Evolutionary conservation across 1,139 yeast genomes (phyloP).

Genomic region (Candida sojae): DNA sequence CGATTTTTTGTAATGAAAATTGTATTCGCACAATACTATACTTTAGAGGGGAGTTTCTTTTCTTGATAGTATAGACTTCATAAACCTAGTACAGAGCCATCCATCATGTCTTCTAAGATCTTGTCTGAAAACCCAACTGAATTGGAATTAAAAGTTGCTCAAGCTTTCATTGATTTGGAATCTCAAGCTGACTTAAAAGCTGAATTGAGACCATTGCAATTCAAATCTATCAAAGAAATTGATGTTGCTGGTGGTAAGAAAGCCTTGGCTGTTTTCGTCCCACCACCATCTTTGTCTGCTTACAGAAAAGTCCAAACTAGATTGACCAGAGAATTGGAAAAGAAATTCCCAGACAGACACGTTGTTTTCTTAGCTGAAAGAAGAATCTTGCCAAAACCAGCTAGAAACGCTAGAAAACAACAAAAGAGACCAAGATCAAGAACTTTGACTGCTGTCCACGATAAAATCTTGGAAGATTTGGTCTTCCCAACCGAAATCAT

Average conservation of each 20-base stretch:
- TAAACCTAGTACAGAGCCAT: not conserved
- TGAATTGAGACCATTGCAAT: slow-evolving; percentile 97
- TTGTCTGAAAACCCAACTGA: slow-evolving; percentile 91
- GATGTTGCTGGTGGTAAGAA: slow-evolving; percentile 99
- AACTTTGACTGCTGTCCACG: slow-evolving; percentile 98
- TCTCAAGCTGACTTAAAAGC: slow-evolving; percentile 95
- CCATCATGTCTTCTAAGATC: slow-evolving; percentile 89
- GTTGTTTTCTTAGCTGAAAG: slow-evolving; percentile 99
- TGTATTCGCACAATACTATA: slow-evolving; percentile 1
- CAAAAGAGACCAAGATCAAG: slow-evolving; percentile 99
- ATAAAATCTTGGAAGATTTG: slow-evolving; percentile 96
- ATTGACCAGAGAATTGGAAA: slow-evolving; percentile 99
- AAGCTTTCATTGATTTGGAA: slow-evolving; percentile 98
- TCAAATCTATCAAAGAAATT: slow-evolving; percentile 97
- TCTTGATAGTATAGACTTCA: not conserved
- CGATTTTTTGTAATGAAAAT: slow-evolving; percentile 6
- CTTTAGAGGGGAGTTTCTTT: slow-evolving; percentile 7
- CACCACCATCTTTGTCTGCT: slow-evolving; percentile 89
- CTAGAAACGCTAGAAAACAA: slow-evolving; percentile 85
- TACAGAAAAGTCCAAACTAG: slow-evolving; percentile 98
- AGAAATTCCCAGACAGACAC: slow-evolving; percentile 99
- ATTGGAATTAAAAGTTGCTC: slow-evolving; percentile 99
- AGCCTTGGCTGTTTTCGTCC: slow-evolving; percentile 97
- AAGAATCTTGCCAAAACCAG: slow-evolving; percentile 98
- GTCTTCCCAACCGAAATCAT: slow-evolving; percentile 99